Evolutionary conservation across 2,329 filamentous ascomycete genomes (phyloP).

Genomic region (Aureobasidium lini): DNA sequence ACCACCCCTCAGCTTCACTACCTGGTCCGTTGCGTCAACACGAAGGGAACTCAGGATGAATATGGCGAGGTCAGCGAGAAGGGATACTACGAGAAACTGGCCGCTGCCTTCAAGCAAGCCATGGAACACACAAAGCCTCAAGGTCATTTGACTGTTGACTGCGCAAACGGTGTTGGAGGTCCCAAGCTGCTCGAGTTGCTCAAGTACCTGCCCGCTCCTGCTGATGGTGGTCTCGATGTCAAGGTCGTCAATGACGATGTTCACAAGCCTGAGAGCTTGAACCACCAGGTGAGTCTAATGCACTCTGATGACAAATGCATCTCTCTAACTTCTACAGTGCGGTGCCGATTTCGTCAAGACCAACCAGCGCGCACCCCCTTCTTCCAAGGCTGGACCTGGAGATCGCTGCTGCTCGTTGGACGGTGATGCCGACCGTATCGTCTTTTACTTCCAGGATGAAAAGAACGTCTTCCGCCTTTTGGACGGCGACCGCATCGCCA

Average conservation of each 20-base stretch:
- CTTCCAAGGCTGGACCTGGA: constrained; percentile 66
- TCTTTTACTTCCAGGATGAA: constrained; percentile 87
- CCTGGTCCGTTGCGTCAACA: constrained; percentile 89
- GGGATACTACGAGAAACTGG: constrained; percentile 92
- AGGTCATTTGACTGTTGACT: constrained; percentile 77
- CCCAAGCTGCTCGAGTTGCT: constrained; percentile 82
- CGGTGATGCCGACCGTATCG: constrained; percentile 88
- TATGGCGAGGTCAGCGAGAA: constrained; percentile 85
- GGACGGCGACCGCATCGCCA: constrained; percentile 94
- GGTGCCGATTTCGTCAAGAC: constrained; percentile 98
- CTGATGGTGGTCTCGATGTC: constrained; percentile 66
- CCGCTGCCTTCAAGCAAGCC: constrained; percentile 73
- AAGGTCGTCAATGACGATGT: constrained; percentile 91
- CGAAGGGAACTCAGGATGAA: constrained; percentile 73
- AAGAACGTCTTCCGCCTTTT: constrained; percentile 83
- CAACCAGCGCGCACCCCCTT: constrained; percentile 80
- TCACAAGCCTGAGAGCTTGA: constrained; percentile 78
- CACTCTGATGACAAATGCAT: not conserved
- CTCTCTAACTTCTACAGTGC: constrained; percentile 46
- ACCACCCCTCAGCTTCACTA: constrained; percentile 99
- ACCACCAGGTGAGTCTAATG: constrained; percentile 64
- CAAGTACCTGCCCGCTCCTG: constrained; percentile 65
- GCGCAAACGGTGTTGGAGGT: constrained; percentile 92
- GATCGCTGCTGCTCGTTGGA: constrained; percentile 86
- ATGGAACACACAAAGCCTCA: constrained; percentile 68